Conservation (phyloP, 306 rosid genomes). For the Glycine latifolia region DNA sequence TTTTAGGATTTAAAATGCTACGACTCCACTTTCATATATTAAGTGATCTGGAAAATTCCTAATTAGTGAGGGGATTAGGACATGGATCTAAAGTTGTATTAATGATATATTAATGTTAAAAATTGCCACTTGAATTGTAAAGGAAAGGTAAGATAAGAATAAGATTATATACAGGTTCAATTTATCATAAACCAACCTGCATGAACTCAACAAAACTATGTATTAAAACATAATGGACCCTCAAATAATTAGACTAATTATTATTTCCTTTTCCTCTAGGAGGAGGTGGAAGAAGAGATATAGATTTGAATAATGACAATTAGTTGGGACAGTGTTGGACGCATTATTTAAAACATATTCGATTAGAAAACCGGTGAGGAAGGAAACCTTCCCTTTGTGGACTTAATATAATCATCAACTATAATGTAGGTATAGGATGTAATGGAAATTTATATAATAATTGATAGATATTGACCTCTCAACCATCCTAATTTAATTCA, state of each 20-base stretch:
- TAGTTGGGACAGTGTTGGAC: constrained; percentile 35
- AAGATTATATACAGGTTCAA: not conserved
- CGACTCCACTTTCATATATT: constrained; percentile 30
- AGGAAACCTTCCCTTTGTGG: constrained; percentile 36
- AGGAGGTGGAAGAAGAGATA: not conserved
- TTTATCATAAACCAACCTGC: not conserved
- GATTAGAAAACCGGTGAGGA: constrained; percentile 13
- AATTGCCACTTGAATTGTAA: constrained; percentile 30
- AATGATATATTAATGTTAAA: not conserved
- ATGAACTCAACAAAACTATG: not conserved
- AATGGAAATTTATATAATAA: constrained; percentile 37
- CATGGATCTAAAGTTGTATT: constrained; percentile 22
- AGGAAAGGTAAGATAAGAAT: not conserved
- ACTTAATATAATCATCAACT: constrained; percentile 51
- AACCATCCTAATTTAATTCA: constrained; percentile 48
- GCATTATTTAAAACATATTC: constrained; percentile 37
- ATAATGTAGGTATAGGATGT: constrained; percentile 34
- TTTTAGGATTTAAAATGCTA: constrained; percentile 36
- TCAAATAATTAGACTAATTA: constrained; percentile 11
- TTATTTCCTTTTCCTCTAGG: not conserved
- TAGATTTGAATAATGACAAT: not conserved
- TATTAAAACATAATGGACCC: not conserved
- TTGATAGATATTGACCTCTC: constrained; percentile 57
- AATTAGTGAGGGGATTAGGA: not conserved
- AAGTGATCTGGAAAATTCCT: constrained; percentile 26